phyloP scores from a whole-genome alignment of 805 yeast species.

The Wickerhamiella domercqiae region DNA sequence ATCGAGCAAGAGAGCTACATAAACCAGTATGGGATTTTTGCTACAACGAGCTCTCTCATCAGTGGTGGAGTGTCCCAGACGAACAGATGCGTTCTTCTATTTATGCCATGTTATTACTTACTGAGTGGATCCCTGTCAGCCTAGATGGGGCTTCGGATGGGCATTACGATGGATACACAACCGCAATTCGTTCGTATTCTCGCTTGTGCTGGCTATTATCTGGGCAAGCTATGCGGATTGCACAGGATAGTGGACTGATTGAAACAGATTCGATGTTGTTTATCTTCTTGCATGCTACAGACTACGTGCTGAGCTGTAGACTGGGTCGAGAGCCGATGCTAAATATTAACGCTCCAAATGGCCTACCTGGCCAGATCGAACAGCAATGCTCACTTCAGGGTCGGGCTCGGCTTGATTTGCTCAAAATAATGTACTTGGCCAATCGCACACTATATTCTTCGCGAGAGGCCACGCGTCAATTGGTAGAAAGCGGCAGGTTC shows the following conservation, averaged over 20 bases:
- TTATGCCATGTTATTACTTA: constrained; percentile 3
- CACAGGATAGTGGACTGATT: constrained; percentile 74
- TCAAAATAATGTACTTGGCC: constrained; percentile 66
- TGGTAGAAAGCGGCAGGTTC: constrained; percentile 27
- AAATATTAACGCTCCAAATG: constrained; percentile 44
- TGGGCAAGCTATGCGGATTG: constrained; percentile 71
- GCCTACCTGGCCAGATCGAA: constrained; percentile 30
- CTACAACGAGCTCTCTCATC: constrained; percentile 1
- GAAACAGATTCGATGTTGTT: constrained; percentile 61
- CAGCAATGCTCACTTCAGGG: constrained; percentile 41
- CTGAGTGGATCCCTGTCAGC: constrained; percentile 7
- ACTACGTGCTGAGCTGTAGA: constrained; percentile 67
- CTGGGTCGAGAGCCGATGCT: constrained; percentile 67
- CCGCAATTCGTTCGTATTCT: constrained; percentile 6
- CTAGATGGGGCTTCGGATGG: not conserved
- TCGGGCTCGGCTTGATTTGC: constrained; percentile 61
- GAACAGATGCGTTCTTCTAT: constrained; percentile 5
- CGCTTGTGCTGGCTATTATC: constrained; percentile 91
- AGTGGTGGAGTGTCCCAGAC: constrained; percentile 7
- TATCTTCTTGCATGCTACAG: constrained; percentile 72
- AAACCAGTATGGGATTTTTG: constrained; percentile 6
- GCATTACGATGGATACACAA: constrained; percentile 1
- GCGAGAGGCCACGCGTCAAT: constrained; percentile 21
- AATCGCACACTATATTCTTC: constrained; percentile 66
- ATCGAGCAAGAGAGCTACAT: constrained; percentile 3